These are phyloP conservation scores for Discostella pseudostelligera DNA, from an alignment of 108 stramenopile species.

Conservation along the genomic window DNA sequence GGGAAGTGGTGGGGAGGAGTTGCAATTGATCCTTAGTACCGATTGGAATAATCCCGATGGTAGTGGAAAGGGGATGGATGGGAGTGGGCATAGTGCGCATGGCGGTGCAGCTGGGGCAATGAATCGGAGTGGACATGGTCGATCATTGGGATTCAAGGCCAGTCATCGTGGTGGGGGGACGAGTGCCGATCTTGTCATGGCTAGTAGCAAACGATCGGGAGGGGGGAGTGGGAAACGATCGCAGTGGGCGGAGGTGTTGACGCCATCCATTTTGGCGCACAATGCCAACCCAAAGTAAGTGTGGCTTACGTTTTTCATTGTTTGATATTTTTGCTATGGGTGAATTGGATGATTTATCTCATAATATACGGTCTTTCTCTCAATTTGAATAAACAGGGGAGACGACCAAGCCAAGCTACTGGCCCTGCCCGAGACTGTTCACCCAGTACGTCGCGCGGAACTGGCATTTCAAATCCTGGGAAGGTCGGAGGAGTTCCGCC, in stretches of 20 bases:
- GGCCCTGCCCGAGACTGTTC: constrained; percentile 81
- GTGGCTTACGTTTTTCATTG: not conserved
- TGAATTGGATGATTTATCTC: not conserved
- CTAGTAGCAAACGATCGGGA: constrained; percentile 41
- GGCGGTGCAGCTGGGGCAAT: constrained; percentile 57
- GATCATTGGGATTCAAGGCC: constrained; percentile 75
- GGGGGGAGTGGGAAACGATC: constrained; percentile 39
- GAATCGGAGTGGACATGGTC: constrained; percentile 67
- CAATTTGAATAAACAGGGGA: constrained; percentile 25
- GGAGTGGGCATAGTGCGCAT: constrained; percentile 48
- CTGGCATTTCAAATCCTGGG: constrained; percentile 81
- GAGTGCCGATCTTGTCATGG: constrained; percentile 31
- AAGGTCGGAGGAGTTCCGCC: constrained; percentile 77
- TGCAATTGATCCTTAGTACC: constrained; percentile 37
- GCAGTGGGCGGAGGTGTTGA: constrained; percentile 73
- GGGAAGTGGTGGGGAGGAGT: constrained; percentile 76
- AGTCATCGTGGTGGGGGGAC: constrained; percentile 42
- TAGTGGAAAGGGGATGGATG: constrained; percentile 39
- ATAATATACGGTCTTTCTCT: not conserved
- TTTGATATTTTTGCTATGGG: not conserved
- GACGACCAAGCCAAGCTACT: constrained; percentile 79
- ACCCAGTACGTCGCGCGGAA: constrained; percentile 88
- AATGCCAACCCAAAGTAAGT: constrained; percentile 60
- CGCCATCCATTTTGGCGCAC: constrained; percentile 65
- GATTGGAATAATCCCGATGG: constrained; percentile 37